phyloP scores from a whole-genome alignment of 352 stramenopile genomes.

The Phytophthora lateralis region DNA sequence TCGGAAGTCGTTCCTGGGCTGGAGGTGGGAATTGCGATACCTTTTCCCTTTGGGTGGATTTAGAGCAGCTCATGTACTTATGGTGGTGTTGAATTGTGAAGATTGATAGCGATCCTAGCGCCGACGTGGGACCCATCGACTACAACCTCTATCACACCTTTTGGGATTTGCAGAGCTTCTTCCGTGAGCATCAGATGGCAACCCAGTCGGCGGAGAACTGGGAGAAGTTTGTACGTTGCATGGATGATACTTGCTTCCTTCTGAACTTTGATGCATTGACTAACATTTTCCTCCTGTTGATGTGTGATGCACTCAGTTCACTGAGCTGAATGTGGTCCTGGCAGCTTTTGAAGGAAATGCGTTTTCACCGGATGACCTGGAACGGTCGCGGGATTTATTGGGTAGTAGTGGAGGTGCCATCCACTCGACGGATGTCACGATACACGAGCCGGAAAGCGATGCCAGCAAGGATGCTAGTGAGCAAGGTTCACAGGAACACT shows the following conservation, averaged over 20 bases:
- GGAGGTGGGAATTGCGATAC: conserved; percentile 27
- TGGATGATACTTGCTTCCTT: background rate
- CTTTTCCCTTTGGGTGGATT: background rate
- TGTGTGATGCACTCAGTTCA: conserved; percentile 47
- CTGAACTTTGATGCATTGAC: background rate
- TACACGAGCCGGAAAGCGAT: conserved; percentile 23
- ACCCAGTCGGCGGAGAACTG: conserved; percentile 70
- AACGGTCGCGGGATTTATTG: conserved; percentile 61
- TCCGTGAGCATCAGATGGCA: conserved; percentile 74
- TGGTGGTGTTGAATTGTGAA: conserved; percentile 22
- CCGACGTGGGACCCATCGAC: conserved; percentile 72
- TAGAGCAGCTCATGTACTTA: background rate
- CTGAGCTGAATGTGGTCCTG: conserved; percentile 78
- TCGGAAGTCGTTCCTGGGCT: conserved; percentile 29
- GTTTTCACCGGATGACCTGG: conserved; percentile 82
- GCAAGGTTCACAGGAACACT: conserved; percentile 61
- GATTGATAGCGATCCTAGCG: conserved; percentile 53
- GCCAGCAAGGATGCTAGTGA: conserved; percentile 15
- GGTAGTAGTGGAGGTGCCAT: conserved; percentile 17
- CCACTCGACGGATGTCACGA: conserved; percentile 21
- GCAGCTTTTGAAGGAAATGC: conserved; percentile 86
- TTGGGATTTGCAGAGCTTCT: conserved; percentile 91
- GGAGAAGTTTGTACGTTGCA: conserved; percentile 81
- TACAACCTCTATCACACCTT: conserved; percentile 93
- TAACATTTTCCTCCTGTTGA: conserved; percentile 5